These are phyloP conservation scores for Ogataea trehalophila DNA, from an alignment of 805 yeast genomes.

Conservation along the genomic window DNA sequence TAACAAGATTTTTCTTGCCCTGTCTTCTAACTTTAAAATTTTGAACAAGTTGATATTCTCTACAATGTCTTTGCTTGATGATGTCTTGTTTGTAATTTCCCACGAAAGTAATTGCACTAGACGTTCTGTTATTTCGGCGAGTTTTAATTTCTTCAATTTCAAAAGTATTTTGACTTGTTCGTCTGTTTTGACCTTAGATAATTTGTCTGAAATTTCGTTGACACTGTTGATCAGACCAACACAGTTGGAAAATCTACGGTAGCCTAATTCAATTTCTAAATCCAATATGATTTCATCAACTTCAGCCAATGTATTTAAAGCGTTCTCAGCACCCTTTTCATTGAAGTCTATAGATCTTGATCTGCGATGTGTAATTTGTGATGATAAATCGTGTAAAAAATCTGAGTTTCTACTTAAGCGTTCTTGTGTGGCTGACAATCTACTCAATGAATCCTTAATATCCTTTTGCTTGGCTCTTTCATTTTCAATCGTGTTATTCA, in stretches of 20 bases:
- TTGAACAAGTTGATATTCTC: conserved; percentile 27
- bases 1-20: conserved; percentile 46
- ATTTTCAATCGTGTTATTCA: conserved; percentile 49
- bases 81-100: conserved; percentile 20
- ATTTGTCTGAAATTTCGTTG: conserved; percentile 16
- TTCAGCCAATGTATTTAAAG: conserved; percentile 15
- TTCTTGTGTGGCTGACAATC: conserved; percentile 29
- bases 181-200: conserved; percentile 13
- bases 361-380: conserved; percentile 53
- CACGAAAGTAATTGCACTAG: conserved; percentile 15
- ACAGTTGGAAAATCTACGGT: conserved; percentile 40
- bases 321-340: conserved; percentile 17
- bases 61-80: conserved; percentile 14
- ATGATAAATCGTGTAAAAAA: conserved; percentile 52
- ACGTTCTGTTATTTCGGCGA: conserved; percentile 17
- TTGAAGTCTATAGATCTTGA: conserved; percentile 44
- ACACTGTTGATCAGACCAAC: conserved; percentile 30
- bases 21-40: conserved; percentile 39
- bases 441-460: conserved; percentile 40
- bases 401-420: conserved; percentile 29
- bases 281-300: conserved; percentile 47
- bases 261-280: conserved; percentile 45
- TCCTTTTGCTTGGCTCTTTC: conserved; percentile 42
- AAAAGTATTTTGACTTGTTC: conserved; percentile 12
- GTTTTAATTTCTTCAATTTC: conserved; percentile 20